Base-by-base conservation (phyloP, 2,329 filamentous ascomycete genomes). In the Diaporthe batatas region DNA sequence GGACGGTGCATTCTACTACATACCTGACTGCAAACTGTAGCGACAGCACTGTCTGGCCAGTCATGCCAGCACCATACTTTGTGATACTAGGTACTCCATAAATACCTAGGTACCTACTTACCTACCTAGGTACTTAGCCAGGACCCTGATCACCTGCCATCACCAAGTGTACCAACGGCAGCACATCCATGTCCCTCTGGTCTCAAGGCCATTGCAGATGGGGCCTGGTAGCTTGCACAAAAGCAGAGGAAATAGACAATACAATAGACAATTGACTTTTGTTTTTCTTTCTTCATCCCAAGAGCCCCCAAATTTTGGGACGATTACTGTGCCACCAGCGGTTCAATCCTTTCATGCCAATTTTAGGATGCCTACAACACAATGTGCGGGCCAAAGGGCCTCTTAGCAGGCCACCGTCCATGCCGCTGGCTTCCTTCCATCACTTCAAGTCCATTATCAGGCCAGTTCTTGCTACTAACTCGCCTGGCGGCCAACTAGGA, bases 401-500 rank as follows among this genome's bases (percentile, higher is more conserved):
- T 23, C 62, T 53, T 64, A 21, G 10, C 21, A 14, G 62, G 62
- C 12, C 47, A 25, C 47, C 36, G n/a, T 18, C 32, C 62, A 34
- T 67, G 53, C 47, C 29, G n/a, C 23, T 21, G 21, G 32, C 32
- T 53, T 67, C 62, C 62, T 67, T 21, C 62, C 32, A 21, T 2
- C n/a, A 3, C n/a, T 8, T 53, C 32, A 11, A 53, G 14, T 39
- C 16, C 62, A 65, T 65, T 65, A 44, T 65, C 51, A 11, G 10
- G 6, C 59, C 21, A 18, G 44, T 3, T 36, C 29, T 36, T 67
- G 21, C 21, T 29, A 14, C 4, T 32, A 39, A 29, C 11, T 25
- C 8, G 10, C 36, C 58, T 36, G 32, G 14, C 32, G 7, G 42
- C 59, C 32, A 12, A 18, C 29, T 34, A 49, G 3, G 25, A n/a